Evolutionary conservation across 2,329 filamentous ascomycete species (phyloP).

Genomic region (Endothia cerciana): DNA sequence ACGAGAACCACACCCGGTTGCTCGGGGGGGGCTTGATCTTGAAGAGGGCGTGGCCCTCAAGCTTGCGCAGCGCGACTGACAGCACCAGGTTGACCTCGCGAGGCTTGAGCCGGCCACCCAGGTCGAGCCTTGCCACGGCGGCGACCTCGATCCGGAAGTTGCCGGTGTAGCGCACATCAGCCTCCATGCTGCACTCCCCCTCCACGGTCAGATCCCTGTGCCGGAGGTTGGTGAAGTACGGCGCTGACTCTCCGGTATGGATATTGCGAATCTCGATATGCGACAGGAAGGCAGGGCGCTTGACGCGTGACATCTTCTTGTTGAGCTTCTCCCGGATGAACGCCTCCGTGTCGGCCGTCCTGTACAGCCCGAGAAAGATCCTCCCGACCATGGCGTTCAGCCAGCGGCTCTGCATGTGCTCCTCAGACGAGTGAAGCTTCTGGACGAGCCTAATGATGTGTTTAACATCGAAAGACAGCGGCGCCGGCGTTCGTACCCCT

Average conservation of each 20-base stretch:
- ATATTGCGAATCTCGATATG: conserved; percentile 82
- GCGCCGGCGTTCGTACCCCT: conserved; percentile 64
- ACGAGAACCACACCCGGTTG: conserved; percentile 95
- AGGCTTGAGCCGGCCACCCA: conserved; percentile 86
- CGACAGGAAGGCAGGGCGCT: conserved; percentile 87
- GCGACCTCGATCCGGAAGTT: conserved; percentile 89
- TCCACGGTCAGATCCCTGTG: conserved; percentile 90
- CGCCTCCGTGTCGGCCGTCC: conserved; percentile 78
- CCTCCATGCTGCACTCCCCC: conserved; percentile 84
- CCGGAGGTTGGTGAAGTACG: conserved; percentile 85
- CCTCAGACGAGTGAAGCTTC: conserved; percentile 86
- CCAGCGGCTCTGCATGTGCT: conserved; percentile 89
- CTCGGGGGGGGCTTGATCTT: conserved; percentile 94
- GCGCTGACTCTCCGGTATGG: conserved; percentile 83
- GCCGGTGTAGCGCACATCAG: conserved; percentile 86
- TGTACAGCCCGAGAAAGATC: conserved; percentile 85
- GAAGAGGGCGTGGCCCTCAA: conserved; percentile 83
- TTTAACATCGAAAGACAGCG: conserved; percentile 78
- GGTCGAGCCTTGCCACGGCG: conserved; percentile 88
- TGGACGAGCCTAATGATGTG: conserved; percentile 91
- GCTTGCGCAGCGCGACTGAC: conserved; percentile 79
- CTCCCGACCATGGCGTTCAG: conserved; percentile 90
- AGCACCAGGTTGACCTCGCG: conserved; percentile 88
- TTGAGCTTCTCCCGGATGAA: conserved; percentile 84
- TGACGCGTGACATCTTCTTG: conserved; percentile 94